Evolutionary conservation across 306 rosid genomes (phyloP).

Genomic region (Citrullus colocynthis): DNA sequence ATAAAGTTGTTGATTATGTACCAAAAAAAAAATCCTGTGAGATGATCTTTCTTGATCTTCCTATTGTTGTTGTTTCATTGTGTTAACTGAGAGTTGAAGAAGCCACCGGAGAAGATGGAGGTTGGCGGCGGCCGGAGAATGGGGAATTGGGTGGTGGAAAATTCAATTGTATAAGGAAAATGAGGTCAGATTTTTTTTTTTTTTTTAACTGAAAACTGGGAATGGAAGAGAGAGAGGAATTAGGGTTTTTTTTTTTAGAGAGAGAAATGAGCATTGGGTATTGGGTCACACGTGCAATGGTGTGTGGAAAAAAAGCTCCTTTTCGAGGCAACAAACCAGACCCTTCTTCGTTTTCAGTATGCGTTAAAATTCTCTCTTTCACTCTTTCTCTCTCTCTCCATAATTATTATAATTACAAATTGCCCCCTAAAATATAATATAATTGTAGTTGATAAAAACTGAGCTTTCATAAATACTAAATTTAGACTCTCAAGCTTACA

Average conservation of each 20-base stretch:
- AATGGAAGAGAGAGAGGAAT: background rate
- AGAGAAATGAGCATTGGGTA: conserved; percentile 43
- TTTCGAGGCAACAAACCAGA: conserved; percentile 76
- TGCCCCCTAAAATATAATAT: too few relatives aligned
- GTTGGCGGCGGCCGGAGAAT: background rate
- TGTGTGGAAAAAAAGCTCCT: conserved; percentile 45
- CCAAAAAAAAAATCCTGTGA: background rate
- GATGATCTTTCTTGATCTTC: background rate
- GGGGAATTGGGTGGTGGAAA: background rate
- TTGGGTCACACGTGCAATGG: conserved; percentile 87
- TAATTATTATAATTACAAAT: too few relatives aligned
- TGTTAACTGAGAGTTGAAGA: background rate
- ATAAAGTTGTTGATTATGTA: too few relatives aligned
- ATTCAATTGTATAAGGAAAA: background rate
- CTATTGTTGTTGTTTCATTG: background rate
- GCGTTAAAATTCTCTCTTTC: background rate
- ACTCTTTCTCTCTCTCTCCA: background rate
- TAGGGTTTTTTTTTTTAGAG: conserved; percentile 28
- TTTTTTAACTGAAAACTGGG: background rate
- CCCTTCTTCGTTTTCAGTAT: conserved; percentile 11
- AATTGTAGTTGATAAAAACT: too few relatives aligned
- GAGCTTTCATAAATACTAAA: too few relatives aligned
- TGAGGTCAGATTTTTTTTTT: background rate
- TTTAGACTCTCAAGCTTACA: too few relatives aligned
- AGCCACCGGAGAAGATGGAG: background rate